phyloP scores from a whole-genome alignment of 768 basidiomycete genomes.

The Termitomyces heimii region DNA sequence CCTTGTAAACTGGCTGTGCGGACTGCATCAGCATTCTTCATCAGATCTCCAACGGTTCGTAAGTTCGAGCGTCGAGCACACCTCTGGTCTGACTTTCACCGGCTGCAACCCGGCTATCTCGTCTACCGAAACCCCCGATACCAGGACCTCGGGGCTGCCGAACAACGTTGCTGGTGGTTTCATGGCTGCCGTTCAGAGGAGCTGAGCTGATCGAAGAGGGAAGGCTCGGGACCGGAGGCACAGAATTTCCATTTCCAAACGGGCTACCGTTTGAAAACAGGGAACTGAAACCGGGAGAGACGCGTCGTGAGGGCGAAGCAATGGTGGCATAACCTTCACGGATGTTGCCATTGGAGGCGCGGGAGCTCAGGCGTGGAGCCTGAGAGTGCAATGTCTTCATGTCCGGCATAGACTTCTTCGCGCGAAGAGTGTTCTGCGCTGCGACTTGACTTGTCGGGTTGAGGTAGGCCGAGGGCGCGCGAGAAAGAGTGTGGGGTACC shows the following conservation, averaged over 20 bases:
- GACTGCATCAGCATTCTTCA: conserved; percentile 25
- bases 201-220: conserved; percentile 47
- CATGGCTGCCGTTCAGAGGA: conserved; percentile 37
- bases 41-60: conserved; percentile 85
- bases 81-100: conserved; percentile 49
- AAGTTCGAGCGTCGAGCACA: conserved; percentile 79
- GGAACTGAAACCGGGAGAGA: conserved; percentile 65
- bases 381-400: conserved; percentile 83
- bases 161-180: conserved; percentile 51
- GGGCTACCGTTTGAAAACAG: conserved; percentile 55
- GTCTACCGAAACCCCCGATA: conserved; percentile 61
- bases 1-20: conserved; percentile 40
- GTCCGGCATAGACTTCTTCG: conserved; percentile 99
- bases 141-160: conserved; percentile 87
- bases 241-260: conserved; percentile 31
- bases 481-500: conserved; percentile 65
- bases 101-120: conserved; percentile 51
- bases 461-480: conserved; percentile 78
- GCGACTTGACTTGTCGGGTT: conserved; percentile 45
- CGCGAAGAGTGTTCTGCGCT: conserved; percentile 58
- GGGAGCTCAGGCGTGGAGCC: conserved; percentile 72
- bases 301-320: conserved; percentile 73
- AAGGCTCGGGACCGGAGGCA: conserved; percentile 79
- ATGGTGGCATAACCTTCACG: conserved; percentile 84
- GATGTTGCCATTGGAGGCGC: conserved; percentile 86